Evolutionary conservation across 2,329 filamentous ascomycete species (phyloP).

Genomic region (Lachnellula hyalina): DNA sequence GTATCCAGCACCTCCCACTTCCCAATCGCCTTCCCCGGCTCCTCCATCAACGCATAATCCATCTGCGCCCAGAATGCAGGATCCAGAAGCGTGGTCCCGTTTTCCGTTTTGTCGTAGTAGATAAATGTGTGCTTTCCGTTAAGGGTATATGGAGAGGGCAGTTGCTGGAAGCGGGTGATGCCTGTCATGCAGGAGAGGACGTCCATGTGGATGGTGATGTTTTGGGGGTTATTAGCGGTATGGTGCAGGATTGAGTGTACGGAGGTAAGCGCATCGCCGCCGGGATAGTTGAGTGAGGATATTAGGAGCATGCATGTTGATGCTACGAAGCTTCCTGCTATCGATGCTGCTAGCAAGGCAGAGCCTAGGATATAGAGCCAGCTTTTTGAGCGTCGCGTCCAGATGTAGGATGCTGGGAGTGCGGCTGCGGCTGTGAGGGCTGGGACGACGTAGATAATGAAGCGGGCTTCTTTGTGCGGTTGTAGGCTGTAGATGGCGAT

Average conservation of each 20-base stretch:
- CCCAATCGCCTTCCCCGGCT: constrained; percentile 41
- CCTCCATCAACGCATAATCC: constrained; percentile 57
- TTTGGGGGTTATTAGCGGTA: constrained; percentile 17
- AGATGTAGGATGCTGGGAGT: constrained; percentile 66
- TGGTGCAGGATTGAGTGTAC: constrained; percentile 39
- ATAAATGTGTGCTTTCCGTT: constrained; percentile 24
- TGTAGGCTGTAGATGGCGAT: constrained; percentile 77
- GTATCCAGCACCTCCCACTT: constrained; percentile 54
- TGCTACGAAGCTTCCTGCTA: constrained; percentile 52
- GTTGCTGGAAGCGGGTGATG: constrained; percentile 57
- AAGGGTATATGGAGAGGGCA: constrained; percentile 11
- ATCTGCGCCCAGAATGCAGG: constrained; percentile 58
- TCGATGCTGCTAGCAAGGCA: constrained; percentile 51
- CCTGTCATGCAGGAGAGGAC: constrained; percentile 67
- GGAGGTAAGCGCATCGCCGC: constrained; percentile 67
- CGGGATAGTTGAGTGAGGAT: constrained; percentile 90
- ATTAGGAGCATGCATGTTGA: constrained; percentile 67
- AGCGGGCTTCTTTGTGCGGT: constrained; percentile 94
- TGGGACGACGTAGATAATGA: constrained; percentile 85
- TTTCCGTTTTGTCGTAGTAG: constrained; percentile 59
- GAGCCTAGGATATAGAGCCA: constrained; percentile 50
- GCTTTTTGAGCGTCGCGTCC: constrained; percentile 59
- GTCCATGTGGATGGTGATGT: constrained; percentile 54
- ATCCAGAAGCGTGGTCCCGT: constrained; percentile 37
- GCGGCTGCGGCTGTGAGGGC: constrained; percentile 73